phyloP scores from a whole-genome alignment of 148 eudicot genomes.

The Rhododendron henanense region DNA sequence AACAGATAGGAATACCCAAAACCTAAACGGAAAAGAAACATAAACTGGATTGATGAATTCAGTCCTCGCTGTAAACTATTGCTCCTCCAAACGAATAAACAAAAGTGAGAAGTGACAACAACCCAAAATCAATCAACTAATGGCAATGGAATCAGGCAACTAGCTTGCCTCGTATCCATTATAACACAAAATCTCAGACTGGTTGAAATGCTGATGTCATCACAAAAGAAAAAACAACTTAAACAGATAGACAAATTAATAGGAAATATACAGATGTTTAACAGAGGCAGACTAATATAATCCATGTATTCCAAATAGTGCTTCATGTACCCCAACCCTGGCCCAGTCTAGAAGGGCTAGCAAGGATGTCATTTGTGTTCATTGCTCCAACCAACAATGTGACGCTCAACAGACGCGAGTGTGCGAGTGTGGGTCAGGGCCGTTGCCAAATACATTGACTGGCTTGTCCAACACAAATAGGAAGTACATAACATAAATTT shows the following conservation, averaged over 20 bases:
- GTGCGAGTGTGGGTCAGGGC: too few relatives aligned
- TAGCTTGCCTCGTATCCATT: neutral
- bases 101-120: neutral
- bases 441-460: neutral
- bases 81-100: neutral
- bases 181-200: neutral
- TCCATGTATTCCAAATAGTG: neutral
- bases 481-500: neutral
- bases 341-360: neutral
- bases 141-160: neutral
- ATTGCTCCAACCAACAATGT: neutral
- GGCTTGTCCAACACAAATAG: slow-evolving; percentile 6
- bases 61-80: neutral
- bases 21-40: neutral
- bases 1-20: neutral
- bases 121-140: neutral
- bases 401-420: neutral
- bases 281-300: neutral
- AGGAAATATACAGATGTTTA: neutral
- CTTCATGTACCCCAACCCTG: neutral
- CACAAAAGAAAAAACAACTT: neutral
- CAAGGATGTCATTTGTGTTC: neutral
- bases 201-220: neutral
- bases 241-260: neutral
- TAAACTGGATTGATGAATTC: neutral